Evolutionary conservation across 2,329 filamentous ascomycete genomes (phyloP), one percentile per base, ranked within the genome.

Genomic region (Talaromyces pinophilus): DNA sequence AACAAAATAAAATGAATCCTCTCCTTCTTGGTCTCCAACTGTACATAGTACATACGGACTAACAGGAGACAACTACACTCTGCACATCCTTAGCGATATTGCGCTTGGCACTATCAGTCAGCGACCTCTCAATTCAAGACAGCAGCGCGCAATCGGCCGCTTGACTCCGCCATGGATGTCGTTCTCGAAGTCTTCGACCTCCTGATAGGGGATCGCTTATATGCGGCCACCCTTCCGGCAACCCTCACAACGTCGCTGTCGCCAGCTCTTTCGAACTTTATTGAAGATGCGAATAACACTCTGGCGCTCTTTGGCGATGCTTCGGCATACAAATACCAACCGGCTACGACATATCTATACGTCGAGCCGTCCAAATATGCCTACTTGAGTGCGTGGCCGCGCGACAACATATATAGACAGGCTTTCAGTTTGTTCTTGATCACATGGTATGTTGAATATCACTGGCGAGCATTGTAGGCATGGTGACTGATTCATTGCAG

Each of bases 141-240:
- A 38, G 1, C 33, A 38, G 54, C n/a, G 54, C 19, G 54, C 54
- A 35, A 6, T 19, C 1, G 15, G 15, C 50, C 50, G 30, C 30
- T 57, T 38, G 52, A 38, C 54, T 57, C 33, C 82, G 82, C 77
- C 79, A 97, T 98, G 94, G 94, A 98, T 84, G 88, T 97, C 81
- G 88, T 95, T 55, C 90, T 97, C 71, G 93, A 97, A 80, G 73
- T 93, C 67, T 86, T 87, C 80, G 94, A 98, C 81, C 92, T 89
- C 72, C 92, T 90, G 74, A 74, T 93, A 69, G 90, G 90, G 79
- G 94, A 98, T 81, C 87, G 89, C 71, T 72, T 91, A 67, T 97
- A 96, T 77, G 89, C 93, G 60, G 83, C 81, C 42, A 71, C 90
- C 5, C 82, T 91, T n/a, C 93, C 93, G 7, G 82, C 82, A 55